Evolutionary conservation across 1,284 basidiomycete genomes (phyloP), one percentile per base, ranked within the genome.

Genomic region (Sutorius eximius): DNA sequence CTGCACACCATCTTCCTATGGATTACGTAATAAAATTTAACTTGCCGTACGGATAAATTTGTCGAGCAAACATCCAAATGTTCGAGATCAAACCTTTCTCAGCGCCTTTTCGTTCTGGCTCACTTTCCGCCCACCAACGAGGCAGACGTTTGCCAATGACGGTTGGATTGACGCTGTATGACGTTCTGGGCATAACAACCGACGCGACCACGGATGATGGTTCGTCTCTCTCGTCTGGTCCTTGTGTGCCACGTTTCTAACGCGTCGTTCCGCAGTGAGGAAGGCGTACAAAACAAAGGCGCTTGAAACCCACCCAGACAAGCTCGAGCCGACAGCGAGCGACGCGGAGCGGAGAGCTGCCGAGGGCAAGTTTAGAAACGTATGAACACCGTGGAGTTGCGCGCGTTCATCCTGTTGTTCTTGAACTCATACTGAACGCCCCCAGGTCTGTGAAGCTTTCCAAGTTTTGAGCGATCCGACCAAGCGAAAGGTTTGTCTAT

Each of bases 301-400:
- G 10, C 72, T 87, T 30, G 80, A 81, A 64, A 87, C 85, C 7
- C 85, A 87, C 64, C 85, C 85, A 11, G 85, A 87, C 61, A 85
- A 84, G 61, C 76, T 84, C 38, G 77, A 79, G 15, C 80, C 77
- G 32, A 67, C 67, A 22, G 77, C 79, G 5, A 75, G 69, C 38
- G 73, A 76, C 33, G 68, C 73, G 49, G 77, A 79, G 51, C 82
- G 78, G 63, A 73, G 76, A 51, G 68, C 63, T 36, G 78, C 83
- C 18, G 79, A 82, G 63, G 75, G 76, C 53, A 75, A 75, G 56
- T 87, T 87, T 60, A 68, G 75, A 65, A 70, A 71, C 65, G 75
- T 77, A 64, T 61, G 67, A 53, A 47, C 29, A 40, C 53, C 49
- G 40, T 58, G 56, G 57, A 66, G 70, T 69, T 66, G 56, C 58